Conservation (phyloP, 192 early-diverging fungal species). For the Coemansia biformis region DNA sequence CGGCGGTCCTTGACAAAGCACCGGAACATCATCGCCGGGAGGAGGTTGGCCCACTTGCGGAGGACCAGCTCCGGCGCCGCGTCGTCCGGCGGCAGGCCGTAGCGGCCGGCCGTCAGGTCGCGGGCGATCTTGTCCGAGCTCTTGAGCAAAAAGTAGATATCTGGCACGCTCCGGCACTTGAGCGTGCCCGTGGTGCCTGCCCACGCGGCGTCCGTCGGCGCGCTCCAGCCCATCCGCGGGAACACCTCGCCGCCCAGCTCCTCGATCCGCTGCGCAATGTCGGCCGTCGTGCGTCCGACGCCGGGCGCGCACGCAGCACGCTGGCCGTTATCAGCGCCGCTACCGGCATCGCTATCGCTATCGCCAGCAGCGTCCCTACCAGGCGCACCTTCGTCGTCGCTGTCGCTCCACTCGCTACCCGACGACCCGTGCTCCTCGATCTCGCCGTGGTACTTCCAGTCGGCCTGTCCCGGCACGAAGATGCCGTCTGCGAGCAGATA, state of each 20-base stretch:
- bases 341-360: constrained; percentile 3
- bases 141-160: constrained; percentile 88
- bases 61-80: constrained; percentile 68
- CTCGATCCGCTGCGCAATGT: constrained; percentile 62
- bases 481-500: constrained; percentile 86
- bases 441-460: constrained; percentile 13
- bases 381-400: too few relatives aligned
- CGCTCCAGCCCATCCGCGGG: constrained; percentile 94
- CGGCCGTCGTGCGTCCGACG: constrained; percentile 11
- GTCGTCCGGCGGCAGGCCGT: constrained; percentile 39
- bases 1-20: constrained; percentile 78
- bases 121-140: constrained; percentile 84
- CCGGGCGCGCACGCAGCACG: background rate
- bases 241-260: constrained; percentile 77
- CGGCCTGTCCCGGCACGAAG: constrained; percentile 64
- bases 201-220: constrained; percentile 92
- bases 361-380: too few relatives aligned
- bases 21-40: constrained; percentile 91
- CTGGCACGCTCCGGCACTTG: constrained; percentile 66
- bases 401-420: too few relatives aligned
- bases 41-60: constrained; percentile 83
- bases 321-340: constrained; percentile 33
- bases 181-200: constrained; percentile 75
- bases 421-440: constrained; percentile 23
- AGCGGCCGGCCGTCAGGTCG: constrained; percentile 75